Evolutionary conservation across 495 filamentous ascomycete genomes (phyloP), one percentile per base, ranked within the genome.

Genomic region (Penicillium canariense): DNA sequence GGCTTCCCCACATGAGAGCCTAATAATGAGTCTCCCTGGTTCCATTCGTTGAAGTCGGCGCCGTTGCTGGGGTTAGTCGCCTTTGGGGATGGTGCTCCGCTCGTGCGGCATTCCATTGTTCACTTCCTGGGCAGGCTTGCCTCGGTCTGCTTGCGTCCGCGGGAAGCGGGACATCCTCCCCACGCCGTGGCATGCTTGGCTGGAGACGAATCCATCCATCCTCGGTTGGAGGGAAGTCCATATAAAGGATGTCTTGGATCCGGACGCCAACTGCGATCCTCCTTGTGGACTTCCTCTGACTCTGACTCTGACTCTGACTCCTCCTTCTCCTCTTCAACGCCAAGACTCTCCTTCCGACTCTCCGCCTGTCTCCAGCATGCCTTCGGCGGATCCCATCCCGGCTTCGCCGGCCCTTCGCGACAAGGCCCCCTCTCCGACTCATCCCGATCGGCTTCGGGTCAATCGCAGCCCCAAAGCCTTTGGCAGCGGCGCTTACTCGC

Each of bases 401-500:
- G 14, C 26, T 15, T 17, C 38, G 5, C 15, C 48, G 38, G 42
- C 58, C 32, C 5, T 28, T 20, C 12, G 28, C 31, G 26, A 39
- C 38, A 34, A 57, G 8, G 23, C 58, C 36, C 47, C 63, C 22
- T 42, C 64, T 30, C 64, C 71, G 26, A 70, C 70, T 12, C 73
- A 77, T 61, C 72, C 73, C 45, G 61, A 63, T 36, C 52, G 63
- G 12, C 56, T 77, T 35, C 63, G 58, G 26, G 71, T 77, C 38
- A 45, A 65, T 39, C 70, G 69, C 58, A 73, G 68, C 61, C 18
- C 68, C 58, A 67, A 71, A 50, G 64, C 70, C 43, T 90, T 85
- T 72, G 77, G 75, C 52, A 81, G 83, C 61, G 81, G 83, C 50
- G 83, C 84, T 55, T 63, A 81, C 56, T 88, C 85, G 32, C 77